Percentiles rank a stretch among this genome's conserved stretches.
Evolutionary conservation across 2,329 filamentous ascomycete genomes (phyloP).

Genomic region (Fusarium tuaranense): DNA sequence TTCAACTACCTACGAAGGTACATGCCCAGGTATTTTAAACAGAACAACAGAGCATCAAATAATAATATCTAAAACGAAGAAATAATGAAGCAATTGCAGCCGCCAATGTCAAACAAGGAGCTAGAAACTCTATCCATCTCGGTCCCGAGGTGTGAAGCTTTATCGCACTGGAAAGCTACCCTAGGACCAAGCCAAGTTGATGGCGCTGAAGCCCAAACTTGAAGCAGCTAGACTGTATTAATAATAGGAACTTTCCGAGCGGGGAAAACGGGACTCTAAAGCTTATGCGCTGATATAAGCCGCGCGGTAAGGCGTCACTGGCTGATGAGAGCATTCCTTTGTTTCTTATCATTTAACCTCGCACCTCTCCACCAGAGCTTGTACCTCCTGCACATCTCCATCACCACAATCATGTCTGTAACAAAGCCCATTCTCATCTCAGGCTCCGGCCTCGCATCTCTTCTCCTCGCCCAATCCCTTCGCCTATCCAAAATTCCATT

Average conservation of each 20-base stretch:
- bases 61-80: too few species aligned
- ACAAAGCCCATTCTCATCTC: constrained; percentile 56
- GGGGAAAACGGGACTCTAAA: neutral
- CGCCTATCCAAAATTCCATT: constrained; percentile 59
- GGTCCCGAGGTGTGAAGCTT: neutral
- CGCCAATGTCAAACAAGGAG: too few species aligned
- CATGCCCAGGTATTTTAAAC: neutral
- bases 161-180: neutral
- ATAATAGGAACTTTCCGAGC: neutral
- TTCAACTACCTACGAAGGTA: neutral
- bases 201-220: neutral
- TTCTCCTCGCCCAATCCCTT: constrained; percentile 58
- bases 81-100: too few species aligned
- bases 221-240: neutral
- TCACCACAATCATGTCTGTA: constrained; percentile 24
- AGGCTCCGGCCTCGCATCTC: constrained; percentile 57
- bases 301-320: neutral
- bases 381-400: neutral
- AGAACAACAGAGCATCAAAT: too few species aligned
- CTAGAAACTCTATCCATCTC: neutral
- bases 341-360: neutral
- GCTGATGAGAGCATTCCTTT: neutral
- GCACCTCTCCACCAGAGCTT: neutral
- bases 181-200: neutral
- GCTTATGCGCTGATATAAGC: neutral